Base-by-base conservation (phyloP, 2,329 filamentous ascomycete species). In the Xylariaceae sp. region DNA sequence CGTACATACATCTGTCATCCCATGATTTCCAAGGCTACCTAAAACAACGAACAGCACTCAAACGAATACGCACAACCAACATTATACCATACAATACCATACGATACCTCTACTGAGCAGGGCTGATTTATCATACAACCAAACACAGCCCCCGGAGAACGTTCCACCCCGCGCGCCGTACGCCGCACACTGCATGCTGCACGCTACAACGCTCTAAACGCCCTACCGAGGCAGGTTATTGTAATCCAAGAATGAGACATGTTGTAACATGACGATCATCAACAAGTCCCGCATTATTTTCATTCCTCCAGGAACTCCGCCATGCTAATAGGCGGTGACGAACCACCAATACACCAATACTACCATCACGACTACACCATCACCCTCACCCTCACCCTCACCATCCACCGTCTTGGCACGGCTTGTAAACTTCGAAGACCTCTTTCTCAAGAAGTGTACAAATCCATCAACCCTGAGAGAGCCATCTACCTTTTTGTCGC, bases 191-290 rank as follows among this genome's bases (percentile, higher is more conserved):
- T 23, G 19, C 6, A 9, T 29, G 26, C 6, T 29, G 9, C 6
- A 36, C 33, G 28, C 28, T 31, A 12, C 28, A 31, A 31, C 28
- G 12, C 12, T 31, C 6, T 12, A 31, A 31, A 31, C 28, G 28
- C 28, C 28, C 6, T 12, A 31, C 6, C 28, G 28, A 6, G 7
- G 28, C 28, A 31, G 12, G 6, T 12, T 31, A 31, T 12, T 31
- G 28, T 12, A 7, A 31, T 31, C 33, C 24, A 24, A 37, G 9
- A 40, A 19, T 11, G 26, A 40, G 33, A 48, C 34, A 50, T 53
- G 58, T n/a, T n/a, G n/a, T n/a, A n/a, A 60, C 43, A 51, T 61
- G 55, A 61, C 47, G 34, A 55, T 53, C 48, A 52, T 36, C 33
- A n/a, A 6, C 44, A 7, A 21, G 45, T 46, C 40, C 40, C 43